Percentiles rank a stretch among this genome's conserved stretches.
Evolutionary conservation across 768 basidiomycete species (phyloP).

Genomic region (Russula sp.): DNA sequence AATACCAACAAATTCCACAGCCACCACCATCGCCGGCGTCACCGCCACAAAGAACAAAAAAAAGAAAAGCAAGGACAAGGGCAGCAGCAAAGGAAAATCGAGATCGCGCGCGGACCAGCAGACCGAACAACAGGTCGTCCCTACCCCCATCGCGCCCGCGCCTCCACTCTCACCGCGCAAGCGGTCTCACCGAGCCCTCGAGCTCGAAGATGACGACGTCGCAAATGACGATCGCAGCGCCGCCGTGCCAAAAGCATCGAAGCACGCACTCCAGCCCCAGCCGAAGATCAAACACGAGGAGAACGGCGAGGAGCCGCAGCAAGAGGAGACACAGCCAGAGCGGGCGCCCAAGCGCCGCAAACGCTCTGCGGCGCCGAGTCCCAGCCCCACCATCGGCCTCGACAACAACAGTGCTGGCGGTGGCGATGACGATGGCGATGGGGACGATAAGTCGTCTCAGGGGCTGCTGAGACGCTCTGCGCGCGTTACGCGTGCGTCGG

Average conservation of each 20-base stretch:
- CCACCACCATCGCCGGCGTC: neutral
- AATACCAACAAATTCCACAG: too few relatives aligned
- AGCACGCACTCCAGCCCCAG: neutral
- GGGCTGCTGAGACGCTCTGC: slow-evolving; percentile 7
- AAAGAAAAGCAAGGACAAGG: neutral
- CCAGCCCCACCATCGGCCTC: neutral
- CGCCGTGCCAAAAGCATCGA: neutral
- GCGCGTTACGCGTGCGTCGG: neutral
- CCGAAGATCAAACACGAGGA: neutral
- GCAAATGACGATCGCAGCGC: too few relatives aligned
- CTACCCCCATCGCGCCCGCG: neutral
- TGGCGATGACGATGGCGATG: neutral
- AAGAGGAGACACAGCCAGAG: neutral
- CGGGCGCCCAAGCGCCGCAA: slow-evolving; percentile 10
- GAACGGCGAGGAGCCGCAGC: neutral
- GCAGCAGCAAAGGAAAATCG: neutral
- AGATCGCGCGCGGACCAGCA: neutral
- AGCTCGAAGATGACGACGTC: neutral
- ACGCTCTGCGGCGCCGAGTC: neutral
- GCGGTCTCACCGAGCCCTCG: neutral
- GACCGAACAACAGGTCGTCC: neutral
- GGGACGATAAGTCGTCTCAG: neutral
- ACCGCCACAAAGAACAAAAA: neutral
- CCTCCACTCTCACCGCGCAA: neutral
- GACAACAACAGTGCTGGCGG: neutral